Evolutionary conservation across 139 green algal species (phyloP).

Genomic region (Micractinium conductrix): DNA sequence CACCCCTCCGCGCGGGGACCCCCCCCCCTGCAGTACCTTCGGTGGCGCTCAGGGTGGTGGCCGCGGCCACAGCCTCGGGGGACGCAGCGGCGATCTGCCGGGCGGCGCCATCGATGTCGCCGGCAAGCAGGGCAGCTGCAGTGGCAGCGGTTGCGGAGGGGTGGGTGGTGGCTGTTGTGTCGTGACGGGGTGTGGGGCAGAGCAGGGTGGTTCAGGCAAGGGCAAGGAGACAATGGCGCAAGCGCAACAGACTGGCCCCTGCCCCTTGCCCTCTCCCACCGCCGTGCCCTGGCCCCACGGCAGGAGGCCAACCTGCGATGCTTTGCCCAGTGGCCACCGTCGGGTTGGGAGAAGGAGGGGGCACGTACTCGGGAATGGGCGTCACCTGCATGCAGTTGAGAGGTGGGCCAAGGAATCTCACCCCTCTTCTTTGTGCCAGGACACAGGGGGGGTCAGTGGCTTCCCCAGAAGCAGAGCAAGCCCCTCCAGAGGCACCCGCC

Average conservation of each 20-base stretch:
- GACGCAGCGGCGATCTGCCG: not conserved
- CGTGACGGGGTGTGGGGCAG: not conserved
- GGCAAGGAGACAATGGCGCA: too few relatives aligned
- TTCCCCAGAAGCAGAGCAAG: too few relatives aligned
- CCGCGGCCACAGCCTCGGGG: not conserved
- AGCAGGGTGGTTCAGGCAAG: not conserved
- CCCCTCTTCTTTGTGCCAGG: too few relatives aligned
- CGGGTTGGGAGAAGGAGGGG: not conserved
- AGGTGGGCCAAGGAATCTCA: too few relatives aligned
- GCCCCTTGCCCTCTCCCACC: too few relatives aligned
- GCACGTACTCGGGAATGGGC: not conserved
- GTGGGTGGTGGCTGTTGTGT: not conserved
- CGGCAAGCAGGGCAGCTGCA: not conserved
- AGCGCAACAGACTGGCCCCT: not conserved
- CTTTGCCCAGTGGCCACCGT: not conserved
- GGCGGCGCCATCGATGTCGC: not conserved
- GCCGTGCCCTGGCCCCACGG: not conserved
- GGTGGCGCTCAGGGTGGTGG: not conserved
- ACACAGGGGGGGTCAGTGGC: too few relatives aligned
- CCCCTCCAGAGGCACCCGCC: too few relatives aligned
- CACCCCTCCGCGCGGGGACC: too few relatives aligned
- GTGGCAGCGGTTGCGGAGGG: too few relatives aligned
- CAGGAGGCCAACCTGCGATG: not conserved
- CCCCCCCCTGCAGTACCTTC: too few relatives aligned
- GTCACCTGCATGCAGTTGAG: too few relatives aligned